Base-by-base conservation (phyloP, 441 rosid species). In the Raphanus hybrid region DNA sequence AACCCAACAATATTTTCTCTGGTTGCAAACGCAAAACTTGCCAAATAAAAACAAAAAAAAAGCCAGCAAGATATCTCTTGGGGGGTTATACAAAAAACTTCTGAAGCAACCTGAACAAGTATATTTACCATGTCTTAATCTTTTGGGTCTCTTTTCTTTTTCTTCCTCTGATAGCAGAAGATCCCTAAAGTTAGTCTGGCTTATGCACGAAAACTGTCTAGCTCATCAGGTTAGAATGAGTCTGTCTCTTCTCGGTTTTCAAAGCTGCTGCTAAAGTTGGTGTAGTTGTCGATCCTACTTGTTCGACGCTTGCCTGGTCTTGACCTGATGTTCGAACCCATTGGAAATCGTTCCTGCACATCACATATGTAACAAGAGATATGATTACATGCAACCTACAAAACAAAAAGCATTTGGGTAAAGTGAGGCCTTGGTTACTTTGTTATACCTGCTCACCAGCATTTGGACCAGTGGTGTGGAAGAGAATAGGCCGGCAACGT, bases 361-460 rank as follows among this genome's bases (percentile, higher is more conserved):
- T 29, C n/a, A 43, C 14, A 27, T 12, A 48, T 12, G 39, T 48
- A 48, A 48, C 16, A 48, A 48, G 16, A 4, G 7, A 5, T 48
- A 48, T 48, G 54, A 48, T 48, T 48, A 48, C 54, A n/a, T 48
- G 2, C 15, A 45, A 45, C 15, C 52, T 43, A 43, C 50, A 43
- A n/a, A 45, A 14, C 12, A 35, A 35, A 35, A 43, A 10, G 52
- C 15, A 45, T 45, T 45, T 45, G 52, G 52, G n/a, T 12, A 35
- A 23, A 6, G 23, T 20, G 57, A 26, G 23, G 43, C 50, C 6
- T 58, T 54, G 34, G 7, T 58, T 71, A 61, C n/a, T n/a, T 83
- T 61, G 34, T 20, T 83, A 88, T 83, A 88, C 94, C 89, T 88
- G 94, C 80, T 90, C 94, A 70, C 94, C 94, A 77, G 94, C 94